Evolutionary conservation across 129 eudicot species (phyloP).

Genomic region (Lactuca saligna): DNA sequence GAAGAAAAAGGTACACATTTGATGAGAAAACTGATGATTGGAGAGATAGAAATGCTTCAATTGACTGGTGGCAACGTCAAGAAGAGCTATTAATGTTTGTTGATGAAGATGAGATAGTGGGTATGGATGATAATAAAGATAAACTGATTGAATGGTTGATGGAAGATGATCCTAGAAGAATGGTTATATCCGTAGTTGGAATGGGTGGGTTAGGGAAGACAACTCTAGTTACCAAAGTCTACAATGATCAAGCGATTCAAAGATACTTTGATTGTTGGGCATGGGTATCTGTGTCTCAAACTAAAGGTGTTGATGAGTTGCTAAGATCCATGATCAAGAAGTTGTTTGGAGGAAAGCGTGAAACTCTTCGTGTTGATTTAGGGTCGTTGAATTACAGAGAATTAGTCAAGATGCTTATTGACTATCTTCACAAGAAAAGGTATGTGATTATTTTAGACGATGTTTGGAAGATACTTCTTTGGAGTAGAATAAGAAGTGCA

Average conservation of each 20-base stretch:
- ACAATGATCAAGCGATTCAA: slow-evolving; percentile 37
- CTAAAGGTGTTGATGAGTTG: slow-evolving; percentile 43
- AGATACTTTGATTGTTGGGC: slow-evolving; percentile 57
- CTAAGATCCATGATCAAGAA: slow-evolving; percentile 53
- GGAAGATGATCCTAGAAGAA: slow-evolving; percentile 40
- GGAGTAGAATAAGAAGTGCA: slow-evolving; percentile 58
- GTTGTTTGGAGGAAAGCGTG: slow-evolving; percentile 33
- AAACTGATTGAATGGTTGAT: slow-evolving; percentile 39
- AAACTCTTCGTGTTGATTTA: slow-evolving; percentile 37
- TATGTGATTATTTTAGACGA: slow-evolving; percentile 62
- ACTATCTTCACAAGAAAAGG: slow-evolving; percentile 45
- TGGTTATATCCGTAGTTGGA: slow-evolving; percentile 58
- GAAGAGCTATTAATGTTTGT: slow-evolving; percentile 45
- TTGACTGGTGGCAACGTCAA: slow-evolving; percentile 52
- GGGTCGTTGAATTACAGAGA: slow-evolving; percentile 48
- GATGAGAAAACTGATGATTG: slow-evolving; percentile 30
- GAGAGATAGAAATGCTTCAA: slow-evolving; percentile 31
- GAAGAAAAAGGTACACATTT: slow-evolving; percentile 51
- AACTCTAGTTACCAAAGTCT: slow-evolving; percentile 49
- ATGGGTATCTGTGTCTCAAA: slow-evolving; percentile 58
- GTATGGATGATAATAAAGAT: slow-evolving; percentile 36
- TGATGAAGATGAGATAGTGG: slow-evolving; percentile 50
- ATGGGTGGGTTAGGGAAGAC: slow-evolving; percentile 84
- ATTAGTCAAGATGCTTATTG: slow-evolving; percentile 47
- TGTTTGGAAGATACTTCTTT: slow-evolving; percentile 52